phyloP scores from a whole-genome alignment of 2,329 filamentous ascomycete genomes.

The Colletotrichum gigasporum region DNA sequence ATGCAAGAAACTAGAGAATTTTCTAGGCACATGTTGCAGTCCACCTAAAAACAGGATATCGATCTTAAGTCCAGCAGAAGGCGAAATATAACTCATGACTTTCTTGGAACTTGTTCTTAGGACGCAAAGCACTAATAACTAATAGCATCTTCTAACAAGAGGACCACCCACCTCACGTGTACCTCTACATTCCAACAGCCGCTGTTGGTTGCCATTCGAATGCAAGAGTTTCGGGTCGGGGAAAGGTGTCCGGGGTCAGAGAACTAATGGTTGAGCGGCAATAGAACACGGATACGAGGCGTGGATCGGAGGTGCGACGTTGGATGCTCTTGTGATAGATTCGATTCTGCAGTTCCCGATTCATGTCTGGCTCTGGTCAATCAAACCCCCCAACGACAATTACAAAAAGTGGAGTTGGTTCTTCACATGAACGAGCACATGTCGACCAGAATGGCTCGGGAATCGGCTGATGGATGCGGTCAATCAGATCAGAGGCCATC shows the following conservation, averaged over 20 bases:
- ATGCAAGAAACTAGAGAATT: too few relatives aligned
- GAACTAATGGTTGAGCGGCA: constrained; percentile 17
- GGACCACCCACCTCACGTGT: too few relatives aligned
- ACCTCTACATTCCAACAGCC: not conserved
- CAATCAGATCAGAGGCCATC: constrained; percentile 13
- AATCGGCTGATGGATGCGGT: constrained; percentile 20
- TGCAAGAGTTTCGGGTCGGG: not conserved
- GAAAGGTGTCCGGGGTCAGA: not conserved
- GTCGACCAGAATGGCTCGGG: constrained; percentile 18
- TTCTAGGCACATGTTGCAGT: too few relatives aligned
- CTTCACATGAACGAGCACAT: constrained; percentile 28
- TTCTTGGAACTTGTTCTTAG: too few relatives aligned
- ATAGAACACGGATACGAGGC: constrained; percentile 23
- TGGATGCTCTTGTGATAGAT: not conserved
- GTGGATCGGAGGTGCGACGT: constrained; percentile 6
- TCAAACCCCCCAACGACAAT: constrained; percentile 22
- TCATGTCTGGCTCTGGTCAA: constrained; percentile 17
- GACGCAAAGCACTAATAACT: too few relatives aligned
- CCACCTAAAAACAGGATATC: too few relatives aligned
- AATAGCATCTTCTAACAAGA: too few relatives aligned
- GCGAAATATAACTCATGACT: too few relatives aligned
- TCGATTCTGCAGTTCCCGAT: constrained; percentile 9
- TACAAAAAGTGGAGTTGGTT: constrained; percentile 27
- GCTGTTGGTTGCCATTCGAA: not conserved
- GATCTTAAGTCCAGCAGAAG: too few relatives aligned